phyloP scores from a whole-genome alignment of 2,329 filamentous ascomycete genomes.

The Beauveria scarabaeidicola region DNA sequence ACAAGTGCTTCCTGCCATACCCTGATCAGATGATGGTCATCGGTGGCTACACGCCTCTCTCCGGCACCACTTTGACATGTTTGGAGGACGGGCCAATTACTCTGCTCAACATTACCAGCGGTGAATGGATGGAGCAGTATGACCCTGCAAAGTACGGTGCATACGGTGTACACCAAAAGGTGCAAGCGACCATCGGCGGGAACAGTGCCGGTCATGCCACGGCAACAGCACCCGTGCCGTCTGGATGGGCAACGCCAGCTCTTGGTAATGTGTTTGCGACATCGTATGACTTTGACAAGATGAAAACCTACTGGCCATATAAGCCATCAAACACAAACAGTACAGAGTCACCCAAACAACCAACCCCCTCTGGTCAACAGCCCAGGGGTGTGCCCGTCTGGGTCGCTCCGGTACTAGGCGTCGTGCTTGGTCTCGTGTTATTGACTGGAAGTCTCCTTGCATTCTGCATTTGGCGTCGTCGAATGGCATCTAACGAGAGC shows the following conservation, averaged over 20 bases:
- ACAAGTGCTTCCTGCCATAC: constrained; percentile 67
- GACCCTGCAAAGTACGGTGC: constrained; percentile 51
- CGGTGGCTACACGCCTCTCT: constrained; percentile 50
- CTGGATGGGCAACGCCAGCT: constrained; percentile 41
- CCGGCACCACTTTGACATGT: constrained; percentile 29
- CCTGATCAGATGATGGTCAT: constrained; percentile 74
- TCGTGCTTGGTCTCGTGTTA: constrained; percentile 50
- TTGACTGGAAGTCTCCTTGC: constrained; percentile 42
- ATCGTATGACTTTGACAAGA: constrained; percentile 47
- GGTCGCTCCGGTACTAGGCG: constrained; percentile 53
- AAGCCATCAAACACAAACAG: constrained; percentile 16
- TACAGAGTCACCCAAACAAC: constrained; percentile 13
- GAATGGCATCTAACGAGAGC: background rate
- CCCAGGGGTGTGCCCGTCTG: constrained; percentile 41
- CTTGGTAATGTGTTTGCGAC: constrained; percentile 47
- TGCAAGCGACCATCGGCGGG: constrained; percentile 61
- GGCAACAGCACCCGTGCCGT: constrained; percentile 51
- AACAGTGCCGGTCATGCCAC: constrained; percentile 60
- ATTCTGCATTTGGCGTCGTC: constrained; percentile 43
- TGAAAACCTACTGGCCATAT: constrained; percentile 56
- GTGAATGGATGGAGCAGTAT: constrained; percentile 63
- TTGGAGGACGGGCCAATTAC: constrained; percentile 45
- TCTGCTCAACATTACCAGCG: constrained; percentile 64
- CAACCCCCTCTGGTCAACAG: constrained; percentile 16
- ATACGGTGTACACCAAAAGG: constrained; percentile 61